These are phyloP conservation scores for Medicago ruthenica DNA, from an alignment of 306 rosid species.

Conservation along the genomic window DNA sequence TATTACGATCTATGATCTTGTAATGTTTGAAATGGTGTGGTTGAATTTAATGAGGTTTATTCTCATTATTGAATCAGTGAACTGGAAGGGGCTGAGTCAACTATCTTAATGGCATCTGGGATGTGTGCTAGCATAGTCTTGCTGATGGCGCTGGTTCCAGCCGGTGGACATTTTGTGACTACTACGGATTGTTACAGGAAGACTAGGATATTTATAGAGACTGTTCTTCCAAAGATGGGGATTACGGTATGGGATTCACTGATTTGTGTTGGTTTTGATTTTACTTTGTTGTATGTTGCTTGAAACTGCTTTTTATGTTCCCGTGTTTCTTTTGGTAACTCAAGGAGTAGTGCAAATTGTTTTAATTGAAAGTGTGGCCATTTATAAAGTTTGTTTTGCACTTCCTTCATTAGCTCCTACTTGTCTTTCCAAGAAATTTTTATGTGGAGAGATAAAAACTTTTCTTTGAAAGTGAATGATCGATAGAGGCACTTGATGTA, in stretches of 20 bases:
- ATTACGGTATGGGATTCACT: slow-evolving; percentile 63
- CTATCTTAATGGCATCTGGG: slow-evolving; percentile 90
- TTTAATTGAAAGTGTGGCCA: not conserved
- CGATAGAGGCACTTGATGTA: not conserved
- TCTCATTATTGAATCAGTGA: slow-evolving; percentile 61
- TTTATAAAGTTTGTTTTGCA: not conserved
- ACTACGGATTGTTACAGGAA: slow-evolving; percentile 96
- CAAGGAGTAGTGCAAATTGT: slow-evolving; percentile 11
- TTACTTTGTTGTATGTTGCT: not conserved
- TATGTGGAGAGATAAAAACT: not conserved
- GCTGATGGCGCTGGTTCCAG: slow-evolving; percentile 90
- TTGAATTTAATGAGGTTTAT: slow-evolving; percentile 35
- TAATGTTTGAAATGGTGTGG: slow-evolving; percentile 25
- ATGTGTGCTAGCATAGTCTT: slow-evolving; percentile 88
- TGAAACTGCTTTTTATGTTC: not conserved
- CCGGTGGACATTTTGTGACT: slow-evolving; percentile 96
- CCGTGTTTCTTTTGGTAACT: not conserved
- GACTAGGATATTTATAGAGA: slow-evolving; percentile 90
- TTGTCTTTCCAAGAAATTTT: not conserved
- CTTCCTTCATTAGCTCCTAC: not conserved
- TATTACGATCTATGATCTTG: not conserved
- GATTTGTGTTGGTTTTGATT: not conserved
- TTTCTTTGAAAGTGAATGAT: slow-evolving; percentile 7
- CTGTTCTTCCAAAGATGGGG: slow-evolving; percentile 90
- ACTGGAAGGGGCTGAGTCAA: slow-evolving; percentile 95